These are phyloP conservation scores for Camellia lanceoleosa DNA, from an alignment of 148 eudicot species.

Conservation along the genomic window DNA sequence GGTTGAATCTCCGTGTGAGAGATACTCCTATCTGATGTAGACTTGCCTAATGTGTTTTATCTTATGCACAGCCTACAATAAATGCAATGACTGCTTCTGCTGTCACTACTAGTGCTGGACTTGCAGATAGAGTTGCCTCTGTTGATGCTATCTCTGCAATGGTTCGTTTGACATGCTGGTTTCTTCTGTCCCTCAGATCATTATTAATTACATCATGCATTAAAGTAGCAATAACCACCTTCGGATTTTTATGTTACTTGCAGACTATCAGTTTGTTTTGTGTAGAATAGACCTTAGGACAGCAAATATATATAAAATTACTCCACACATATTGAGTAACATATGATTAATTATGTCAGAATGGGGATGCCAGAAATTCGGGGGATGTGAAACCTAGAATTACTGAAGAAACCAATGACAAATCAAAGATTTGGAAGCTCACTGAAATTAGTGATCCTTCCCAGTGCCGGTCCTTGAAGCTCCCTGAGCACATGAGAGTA, in stretches of 20 bases:
- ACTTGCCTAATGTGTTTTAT: constrained; percentile 12
- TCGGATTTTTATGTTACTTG: neutral
- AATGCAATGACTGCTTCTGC: constrained; percentile 56
- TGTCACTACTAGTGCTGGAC: constrained; percentile 48
- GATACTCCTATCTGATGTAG: neutral
- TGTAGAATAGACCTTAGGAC: neutral
- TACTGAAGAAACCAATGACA: constrained; percentile 61
- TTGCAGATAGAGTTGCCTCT: constrained; percentile 54
- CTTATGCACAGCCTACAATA: constrained; percentile 52
- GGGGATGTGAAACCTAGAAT: constrained; percentile 63
- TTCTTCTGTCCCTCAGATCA: neutral
- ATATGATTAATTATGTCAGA: constrained; percentile 33
- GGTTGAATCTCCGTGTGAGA: neutral
- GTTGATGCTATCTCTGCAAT: constrained; percentile 50
- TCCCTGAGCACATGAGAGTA: constrained; percentile 68
- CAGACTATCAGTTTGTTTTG: neutral
- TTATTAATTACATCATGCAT: neutral
- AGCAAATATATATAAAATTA: neutral
- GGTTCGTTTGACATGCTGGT: constrained; percentile 35
- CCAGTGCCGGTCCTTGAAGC: constrained; percentile 74
- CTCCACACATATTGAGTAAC: constrained; percentile 9
- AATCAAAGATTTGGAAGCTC: constrained; percentile 74
- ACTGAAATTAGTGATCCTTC: constrained; percentile 73
- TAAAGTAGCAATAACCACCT: neutral
- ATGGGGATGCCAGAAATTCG: constrained; percentile 59